Percentiles rank a stretch among this genome's conserved stretches.
These are phyloP conservation scores for Ceratocystis cubensis DNA, from an alignment of 2,329 filamentous ascomycete genomes.

Conservation along the genomic window DNA sequence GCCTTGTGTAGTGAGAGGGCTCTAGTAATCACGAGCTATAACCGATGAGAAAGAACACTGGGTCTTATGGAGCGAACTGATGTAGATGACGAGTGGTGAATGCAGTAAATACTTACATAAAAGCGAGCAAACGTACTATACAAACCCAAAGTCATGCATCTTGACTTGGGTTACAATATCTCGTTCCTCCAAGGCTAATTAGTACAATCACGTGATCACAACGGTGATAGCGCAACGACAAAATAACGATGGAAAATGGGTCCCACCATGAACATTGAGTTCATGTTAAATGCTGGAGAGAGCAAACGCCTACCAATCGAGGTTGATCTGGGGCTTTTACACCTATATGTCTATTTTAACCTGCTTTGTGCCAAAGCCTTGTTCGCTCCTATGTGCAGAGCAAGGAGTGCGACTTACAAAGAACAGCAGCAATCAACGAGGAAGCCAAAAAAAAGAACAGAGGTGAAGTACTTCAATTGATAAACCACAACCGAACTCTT, in stretches of 20 bases:
- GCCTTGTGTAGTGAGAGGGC: not conserved
- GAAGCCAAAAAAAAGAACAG: not conserved
- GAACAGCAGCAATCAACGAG: not conserved
- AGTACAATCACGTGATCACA: not conserved
- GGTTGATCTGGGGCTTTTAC: not conserved
- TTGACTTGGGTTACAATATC: not conserved
- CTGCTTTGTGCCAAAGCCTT: not conserved
- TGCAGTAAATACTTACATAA: no score
- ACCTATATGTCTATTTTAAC: not conserved
- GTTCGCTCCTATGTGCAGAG: not conserved
- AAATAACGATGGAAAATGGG: not conserved
- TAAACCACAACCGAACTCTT: not conserved
- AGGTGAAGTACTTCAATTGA: not conserved
- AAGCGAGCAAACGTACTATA: no score
- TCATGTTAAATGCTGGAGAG: not conserved
- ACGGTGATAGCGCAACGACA: conserved; percentile 4
- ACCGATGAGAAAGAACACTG: no score
- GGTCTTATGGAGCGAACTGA: no score
- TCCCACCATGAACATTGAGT: not conserved
- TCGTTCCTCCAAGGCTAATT: not conserved
- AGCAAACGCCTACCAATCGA: not conserved
- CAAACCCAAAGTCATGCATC: no score
- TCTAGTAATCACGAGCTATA: not conserved
- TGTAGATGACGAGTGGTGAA: no score
- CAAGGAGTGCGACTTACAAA: not conserved